Conservation (phyloP, 2,329 filamentous ascomycete genomes). For the Hymenoscyphus infarciens region DNA sequence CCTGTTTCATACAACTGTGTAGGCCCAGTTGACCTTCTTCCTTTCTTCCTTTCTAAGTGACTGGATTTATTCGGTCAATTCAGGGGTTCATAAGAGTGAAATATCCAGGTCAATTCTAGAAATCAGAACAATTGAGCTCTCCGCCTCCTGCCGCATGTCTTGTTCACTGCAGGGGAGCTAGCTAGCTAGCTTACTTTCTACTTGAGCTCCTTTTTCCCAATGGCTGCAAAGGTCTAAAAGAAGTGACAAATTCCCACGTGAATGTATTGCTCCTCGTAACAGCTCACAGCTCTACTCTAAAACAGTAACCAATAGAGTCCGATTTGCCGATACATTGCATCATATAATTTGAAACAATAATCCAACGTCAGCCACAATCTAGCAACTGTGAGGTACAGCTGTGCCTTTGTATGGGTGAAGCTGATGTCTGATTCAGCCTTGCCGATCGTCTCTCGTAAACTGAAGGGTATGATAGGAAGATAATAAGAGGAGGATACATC, state of each 20-base stretch:
- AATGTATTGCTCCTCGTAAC: not conserved
- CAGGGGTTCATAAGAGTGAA: no score
- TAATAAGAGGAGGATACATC: not conserved
- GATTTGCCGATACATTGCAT: not conserved
- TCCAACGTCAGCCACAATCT: conserved; percentile 1
- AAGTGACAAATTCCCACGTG: not conserved
- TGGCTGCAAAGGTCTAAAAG: not conserved
- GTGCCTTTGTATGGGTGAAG: not conserved
- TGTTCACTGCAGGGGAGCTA: no score
- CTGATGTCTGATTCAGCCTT: not conserved
- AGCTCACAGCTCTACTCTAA: not conserved
- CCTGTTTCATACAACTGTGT: not conserved
- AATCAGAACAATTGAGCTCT: no score
- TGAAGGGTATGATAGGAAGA: not conserved
- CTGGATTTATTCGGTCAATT: no score
- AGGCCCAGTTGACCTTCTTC: no score
- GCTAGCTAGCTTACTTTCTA: no score
- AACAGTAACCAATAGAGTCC: not conserved
- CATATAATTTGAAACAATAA: not conserved
- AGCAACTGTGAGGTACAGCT: not conserved
- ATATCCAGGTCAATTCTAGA: no score
- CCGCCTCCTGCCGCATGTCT: no score
- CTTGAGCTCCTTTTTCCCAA: not conserved
- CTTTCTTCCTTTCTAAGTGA: no score
- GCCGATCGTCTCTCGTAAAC: not conserved